Conservation (phyloP, 352 stramenopile genomes). For the Thraustochytrium striatum region DNA sequence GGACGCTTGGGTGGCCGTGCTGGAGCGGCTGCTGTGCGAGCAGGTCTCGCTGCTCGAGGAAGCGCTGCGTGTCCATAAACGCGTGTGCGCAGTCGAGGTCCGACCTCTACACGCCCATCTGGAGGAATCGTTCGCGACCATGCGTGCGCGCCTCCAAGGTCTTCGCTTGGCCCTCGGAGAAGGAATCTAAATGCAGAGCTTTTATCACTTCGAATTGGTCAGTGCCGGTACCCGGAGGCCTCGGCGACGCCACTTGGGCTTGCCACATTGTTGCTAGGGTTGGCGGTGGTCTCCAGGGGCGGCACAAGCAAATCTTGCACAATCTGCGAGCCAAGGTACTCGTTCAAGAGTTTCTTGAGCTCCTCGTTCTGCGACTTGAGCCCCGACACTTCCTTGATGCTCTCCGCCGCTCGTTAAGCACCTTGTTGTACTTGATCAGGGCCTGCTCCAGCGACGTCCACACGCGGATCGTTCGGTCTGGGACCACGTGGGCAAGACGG, state of each 20-base stretch:
- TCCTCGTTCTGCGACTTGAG: conserved; percentile 77
- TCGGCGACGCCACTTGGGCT: not conserved
- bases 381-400: conserved; percentile 69
- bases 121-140: not conserved
- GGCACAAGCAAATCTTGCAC: conserved; percentile 49
- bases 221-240: not conserved
- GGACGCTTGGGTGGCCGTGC: not conserved
- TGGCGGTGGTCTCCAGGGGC: conserved; percentile 28
- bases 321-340: conserved; percentile 67
- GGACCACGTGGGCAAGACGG: conserved; percentile 68
- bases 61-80: conserved; percentile 41
- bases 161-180: not conserved
- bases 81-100: conserved; percentile 10
- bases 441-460: conserved; percentile 76
- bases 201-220: not conserved
- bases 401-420: conserved; percentile 70
- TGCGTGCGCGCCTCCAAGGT: not conserved
- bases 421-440: conserved; percentile 71
- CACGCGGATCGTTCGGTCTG: conserved; percentile 63
- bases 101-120: conserved; percentile 9
- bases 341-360: conserved; percentile 79
- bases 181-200: not conserved
- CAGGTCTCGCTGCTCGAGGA: conserved; percentile 39
- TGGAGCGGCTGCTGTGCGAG: conserved; percentile 7
- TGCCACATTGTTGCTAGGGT: not conserved